Conservation (phyloP, 2,329 filamentous ascomycete genomes). For the Ophiosphaerella korrae region DNA sequence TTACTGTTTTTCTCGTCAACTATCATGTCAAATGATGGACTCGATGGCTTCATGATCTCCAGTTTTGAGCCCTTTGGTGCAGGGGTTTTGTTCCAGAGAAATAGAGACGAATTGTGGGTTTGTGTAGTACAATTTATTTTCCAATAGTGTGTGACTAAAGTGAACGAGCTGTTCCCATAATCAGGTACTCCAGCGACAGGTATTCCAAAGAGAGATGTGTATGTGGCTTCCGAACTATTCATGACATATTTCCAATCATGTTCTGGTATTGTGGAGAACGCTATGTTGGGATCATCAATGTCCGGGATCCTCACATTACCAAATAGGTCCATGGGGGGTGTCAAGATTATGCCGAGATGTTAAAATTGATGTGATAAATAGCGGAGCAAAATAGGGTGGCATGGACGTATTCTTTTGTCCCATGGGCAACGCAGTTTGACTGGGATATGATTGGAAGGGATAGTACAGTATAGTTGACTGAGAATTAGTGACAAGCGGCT, state of each 20-base stretch:
- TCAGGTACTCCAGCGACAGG: constrained; percentile 3
- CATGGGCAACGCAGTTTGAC: neutral
- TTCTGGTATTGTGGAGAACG: neutral
- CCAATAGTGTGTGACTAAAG: constrained; percentile 5
- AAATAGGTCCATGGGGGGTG: constrained; percentile 5
- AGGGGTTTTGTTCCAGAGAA: too few species aligned
- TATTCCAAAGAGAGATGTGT: constrained; percentile 5
- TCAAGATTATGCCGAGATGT: neutral
- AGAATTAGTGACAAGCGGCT: neutral
- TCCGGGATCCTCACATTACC: constrained; percentile 5
- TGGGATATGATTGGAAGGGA: neutral
- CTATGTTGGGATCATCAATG: neutral
- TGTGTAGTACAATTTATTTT: neutral
- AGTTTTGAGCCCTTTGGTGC: too few species aligned
- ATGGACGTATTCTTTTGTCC: neutral
- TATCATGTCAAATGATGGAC: neutral
- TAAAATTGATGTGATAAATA: constrained; percentile 5
- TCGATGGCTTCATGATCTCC: neutral
- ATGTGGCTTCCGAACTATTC: neutral
- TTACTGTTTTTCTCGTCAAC: neutral
- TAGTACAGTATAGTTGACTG: constrained; percentile 4
- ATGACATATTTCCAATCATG: neutral
- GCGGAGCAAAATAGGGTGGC: constrained; percentile 1
- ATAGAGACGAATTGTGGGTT: too few species aligned
- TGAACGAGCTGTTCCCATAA: constrained; percentile 3